Conservation (phyloP, 345 rosid species). For the Geranium brycei region DNA sequence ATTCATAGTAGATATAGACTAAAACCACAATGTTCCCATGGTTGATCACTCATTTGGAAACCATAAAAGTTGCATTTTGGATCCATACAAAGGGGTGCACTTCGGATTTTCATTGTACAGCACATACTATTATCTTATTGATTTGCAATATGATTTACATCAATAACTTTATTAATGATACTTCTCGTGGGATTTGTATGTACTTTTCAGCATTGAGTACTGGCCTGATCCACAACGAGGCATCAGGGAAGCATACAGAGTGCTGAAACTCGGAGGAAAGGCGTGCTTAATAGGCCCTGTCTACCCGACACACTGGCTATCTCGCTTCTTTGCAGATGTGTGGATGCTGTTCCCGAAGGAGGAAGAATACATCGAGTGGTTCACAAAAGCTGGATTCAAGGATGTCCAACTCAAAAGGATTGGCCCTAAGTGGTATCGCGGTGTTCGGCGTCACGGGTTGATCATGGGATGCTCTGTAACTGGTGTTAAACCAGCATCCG, state of each 20-base stretch:
- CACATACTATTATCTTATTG: neutral
- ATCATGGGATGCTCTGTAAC: conserved; percentile 99
- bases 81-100: neutral
- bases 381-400: conserved; percentile 79
- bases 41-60: neutral
- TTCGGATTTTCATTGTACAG: neutral
- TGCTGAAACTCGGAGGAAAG: conserved; percentile 80
- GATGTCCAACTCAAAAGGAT: conserved; percentile 84
- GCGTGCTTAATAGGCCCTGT: conserved; percentile 95
- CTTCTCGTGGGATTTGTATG: conserved; percentile 9
- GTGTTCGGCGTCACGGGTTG: conserved; percentile 91
- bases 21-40: no score
- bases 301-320: conserved; percentile 88
- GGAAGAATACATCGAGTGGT: conserved; percentile 99
- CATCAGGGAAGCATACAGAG: conserved; percentile 90
- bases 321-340: conserved; percentile 92
- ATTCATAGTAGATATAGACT: no score
- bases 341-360: conserved; percentile 99
- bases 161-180: neutral
- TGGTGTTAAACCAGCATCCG: conserved; percentile 87
- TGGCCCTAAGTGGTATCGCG: conserved; percentile 99
- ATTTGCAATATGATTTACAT: neutral
- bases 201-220: conserved; percentile 71
- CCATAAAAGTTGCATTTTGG: neutral
- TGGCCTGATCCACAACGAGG: conserved; percentile 99